Evolutionary conservation across 169 alveolate species (phyloP).

Genomic region (Plasmodium gallinaceum): DNA sequence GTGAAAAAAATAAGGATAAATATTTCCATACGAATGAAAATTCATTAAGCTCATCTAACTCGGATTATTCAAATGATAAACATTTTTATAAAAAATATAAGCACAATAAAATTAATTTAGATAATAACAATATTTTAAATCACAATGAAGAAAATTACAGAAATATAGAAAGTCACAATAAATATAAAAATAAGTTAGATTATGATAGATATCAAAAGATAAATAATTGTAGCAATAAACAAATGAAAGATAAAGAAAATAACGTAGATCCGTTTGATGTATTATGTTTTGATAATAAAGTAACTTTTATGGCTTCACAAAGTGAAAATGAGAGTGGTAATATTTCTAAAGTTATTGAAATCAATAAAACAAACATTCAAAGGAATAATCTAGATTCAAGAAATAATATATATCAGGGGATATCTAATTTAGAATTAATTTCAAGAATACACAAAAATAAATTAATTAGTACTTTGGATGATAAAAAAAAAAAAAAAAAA

Average conservation of each 20-base stretch:
- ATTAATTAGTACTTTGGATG: background rate
- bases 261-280: background rate
- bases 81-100: constrained; percentile 11
- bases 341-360: no score
- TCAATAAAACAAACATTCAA: background rate
- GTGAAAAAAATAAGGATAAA: background rate
- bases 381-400: background rate
- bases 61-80: constrained; percentile 47
- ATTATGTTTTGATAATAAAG: constrained; percentile 36
- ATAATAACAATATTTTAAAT: constrained; percentile 2
- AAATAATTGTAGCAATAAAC: background rate
- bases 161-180: background rate
- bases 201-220: background rate
- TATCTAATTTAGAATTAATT: constrained; percentile 21
- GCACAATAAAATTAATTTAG: constrained; percentile 1
- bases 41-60: constrained; percentile 24
- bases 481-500: background rate
- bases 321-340: background rate
- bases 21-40: background rate
- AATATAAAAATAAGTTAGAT: background rate
- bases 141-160: background rate
- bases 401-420: constrained; percentile 1
- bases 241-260: background rate
- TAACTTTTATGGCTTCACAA: constrained; percentile 49
- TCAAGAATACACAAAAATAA: constrained; percentile 24